Base-by-base conservation (phyloP, 805 yeast species). In the Phaffomyces thermotolerans region DNA sequence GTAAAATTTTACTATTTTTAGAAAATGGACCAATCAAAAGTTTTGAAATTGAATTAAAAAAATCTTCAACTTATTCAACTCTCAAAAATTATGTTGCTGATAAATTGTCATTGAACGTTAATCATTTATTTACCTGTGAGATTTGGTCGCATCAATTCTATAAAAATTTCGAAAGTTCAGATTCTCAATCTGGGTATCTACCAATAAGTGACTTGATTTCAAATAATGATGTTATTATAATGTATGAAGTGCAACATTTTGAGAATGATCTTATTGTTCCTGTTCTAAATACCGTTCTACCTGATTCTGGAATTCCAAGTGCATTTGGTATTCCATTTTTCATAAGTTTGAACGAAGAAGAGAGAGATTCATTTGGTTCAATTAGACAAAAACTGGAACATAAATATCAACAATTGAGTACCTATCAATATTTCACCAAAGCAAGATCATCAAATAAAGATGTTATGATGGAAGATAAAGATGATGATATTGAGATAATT, bases 281-380 rank as follows among this genome's bases (percentile, higher is more conserved):
- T 0, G 80, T 84, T 0, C 61, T 79, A 43, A 80, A 71, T 48
- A 65, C 75, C 0, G 55, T 58, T 46, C 60, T 35, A 55, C 71
- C 51, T 57, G 68, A 52, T 63, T 70, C 59, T 44, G 66, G 43
- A 65, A 57, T 65, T 12, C 68, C 72, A 1, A 69, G 69, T 36
- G 62, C 79, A 1, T 84, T 88, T 63, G 95, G 89, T 2, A 59
- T 81, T 1, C 98, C 98, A 3, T 78, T 87, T 52, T 80, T 89
- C 52, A 67, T 89, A 25, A 71, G 79, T 0, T 54, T 88, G 12
- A 41, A 71, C 2, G 66, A 68, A 31, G 69, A 67, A 1, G 91
- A 84, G 33, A 60, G 71, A 6, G 53, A 55, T 3, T 79, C 86
- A 22, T 79, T 75, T 55, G 83, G 81, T 6, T 54, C 60, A 1